A percentile compares a stretch with the other conserved stretches of the same genome.
Evolutionary conservation across 345 rosid species (phyloP).

Genomic region (Citrus cavaleriei): DNA sequence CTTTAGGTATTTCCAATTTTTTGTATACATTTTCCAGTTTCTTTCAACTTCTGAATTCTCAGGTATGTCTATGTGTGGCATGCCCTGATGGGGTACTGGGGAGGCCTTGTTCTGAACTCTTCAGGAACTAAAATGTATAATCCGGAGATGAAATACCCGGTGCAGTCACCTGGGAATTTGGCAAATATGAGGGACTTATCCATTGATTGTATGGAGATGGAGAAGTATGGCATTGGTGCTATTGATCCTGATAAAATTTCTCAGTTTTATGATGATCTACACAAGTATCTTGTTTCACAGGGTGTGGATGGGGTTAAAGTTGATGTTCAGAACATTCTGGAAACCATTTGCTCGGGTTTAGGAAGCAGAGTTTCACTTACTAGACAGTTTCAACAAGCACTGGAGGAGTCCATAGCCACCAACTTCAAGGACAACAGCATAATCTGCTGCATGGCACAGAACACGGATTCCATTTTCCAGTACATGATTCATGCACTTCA

Average conservation of each 20-base stretch:
- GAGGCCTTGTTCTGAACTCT: conserved; percentile 54
- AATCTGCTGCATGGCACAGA: conserved; percentile 56
- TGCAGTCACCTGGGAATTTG: conserved; percentile 44
- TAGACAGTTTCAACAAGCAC: conserved; percentile 46
- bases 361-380: conserved; percentile 49
- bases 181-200: conserved; percentile 42
- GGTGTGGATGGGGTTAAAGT: conserved; percentile 58
- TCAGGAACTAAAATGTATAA: conserved; percentile 31
- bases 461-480: conserved; percentile 57
- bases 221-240: conserved; percentile 46
- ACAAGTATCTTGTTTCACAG: conserved; percentile 46
- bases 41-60: conserved; percentile 1
- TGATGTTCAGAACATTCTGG: conserved; percentile 55
- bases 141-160: conserved; percentile 34
- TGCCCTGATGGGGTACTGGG: conserved; percentile 61
- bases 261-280: conserved; percentile 51
- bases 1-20: too few species aligned
- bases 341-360: conserved; percentile 38
- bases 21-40: too few species aligned
- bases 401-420: conserved; percentile 42
- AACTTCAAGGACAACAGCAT: conserved; percentile 53
- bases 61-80: conserved; percentile 61
- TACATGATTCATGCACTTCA: conserved; percentile 9
- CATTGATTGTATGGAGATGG: conserved; percentile 53
- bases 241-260: conserved; percentile 43